Conservation (phyloP, 2,329 filamentous ascomycete species). For the Aspergillus quadricinctus region DNA sequence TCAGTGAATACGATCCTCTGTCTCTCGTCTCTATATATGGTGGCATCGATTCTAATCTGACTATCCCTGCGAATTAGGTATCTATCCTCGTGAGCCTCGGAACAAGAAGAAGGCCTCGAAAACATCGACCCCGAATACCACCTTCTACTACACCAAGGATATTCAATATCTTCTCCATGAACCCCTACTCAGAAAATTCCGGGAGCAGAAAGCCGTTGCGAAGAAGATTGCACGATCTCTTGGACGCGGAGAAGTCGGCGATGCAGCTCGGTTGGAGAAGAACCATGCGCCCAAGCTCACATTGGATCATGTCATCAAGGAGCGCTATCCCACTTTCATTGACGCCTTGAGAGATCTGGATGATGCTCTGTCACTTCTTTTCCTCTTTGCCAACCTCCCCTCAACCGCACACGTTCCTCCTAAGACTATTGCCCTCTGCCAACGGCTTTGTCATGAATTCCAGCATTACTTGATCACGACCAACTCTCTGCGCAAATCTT, state of each 20-base stretch:
- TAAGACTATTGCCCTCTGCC: slow-evolving; percentile 93
- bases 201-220: slow-evolving; percentile 91
- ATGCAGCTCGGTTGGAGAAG: slow-evolving; percentile 86
- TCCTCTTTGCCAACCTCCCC: slow-evolving; percentile 94
- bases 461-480: slow-evolving; percentile 96
- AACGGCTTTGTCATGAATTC: slow-evolving; percentile 90
- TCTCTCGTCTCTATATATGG: background rate
- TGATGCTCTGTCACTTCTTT: slow-evolving; percentile 94
- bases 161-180: slow-evolving; percentile 98
- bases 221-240: slow-evolving; percentile 96
- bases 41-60: slow-evolving; percentile 12
- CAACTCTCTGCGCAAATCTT: slow-evolving; percentile 88
- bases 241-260: slow-evolving; percentile 82
- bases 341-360: slow-evolving; percentile 93
- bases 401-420: slow-evolving; percentile 84
- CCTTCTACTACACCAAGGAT: slow-evolving; percentile 89
- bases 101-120: slow-evolving; percentile 97
- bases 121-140: slow-evolving; percentile 82
- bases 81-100: slow-evolving; percentile 94
- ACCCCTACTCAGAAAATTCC: slow-evolving; percentile 87
- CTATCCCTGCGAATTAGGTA: slow-evolving; percentile 48
- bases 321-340: slow-evolving; percentile 95
- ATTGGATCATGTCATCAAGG: slow-evolving; percentile 94
- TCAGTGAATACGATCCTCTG: background rate
- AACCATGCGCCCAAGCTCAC: slow-evolving; percentile 85